These are phyloP conservation scores for Herpetospermum pedunculosum DNA, from an alignment of 306 rosid genomes.

Conservation along the genomic window DNA sequence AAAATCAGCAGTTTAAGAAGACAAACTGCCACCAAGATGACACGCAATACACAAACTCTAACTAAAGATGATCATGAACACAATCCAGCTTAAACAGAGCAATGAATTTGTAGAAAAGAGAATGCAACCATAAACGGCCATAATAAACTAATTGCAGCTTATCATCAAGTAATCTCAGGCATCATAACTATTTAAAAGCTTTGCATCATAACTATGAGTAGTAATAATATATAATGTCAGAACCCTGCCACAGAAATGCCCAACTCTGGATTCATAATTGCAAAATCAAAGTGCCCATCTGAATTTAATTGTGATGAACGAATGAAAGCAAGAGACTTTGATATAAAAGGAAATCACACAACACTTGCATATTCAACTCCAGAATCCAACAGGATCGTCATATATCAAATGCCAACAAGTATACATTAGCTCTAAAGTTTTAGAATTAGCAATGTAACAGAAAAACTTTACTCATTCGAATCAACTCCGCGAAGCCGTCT, in stretches of 20 bases:
- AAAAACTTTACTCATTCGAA: not conserved
- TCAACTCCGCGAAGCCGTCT: not conserved
- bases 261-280: not conserved
- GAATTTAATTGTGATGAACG: not conserved
- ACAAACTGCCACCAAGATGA: not conserved
- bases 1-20: not conserved
- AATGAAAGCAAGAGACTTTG: not conserved
- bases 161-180: not conserved
- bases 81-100: not conserved
- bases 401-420: not conserved
- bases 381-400: not conserved
- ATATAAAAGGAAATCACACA: not conserved
- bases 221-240: not conserved
- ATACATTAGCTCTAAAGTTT: not conserved
- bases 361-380: not conserved
- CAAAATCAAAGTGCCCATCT: not conserved
- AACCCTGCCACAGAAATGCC: not conserved
- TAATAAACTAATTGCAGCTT: not conserved
- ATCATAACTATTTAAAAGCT: not conserved
- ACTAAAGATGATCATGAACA: not conserved
- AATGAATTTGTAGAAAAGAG: not conserved
- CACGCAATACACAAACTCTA: not conserved
- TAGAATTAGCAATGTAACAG: not conserved
- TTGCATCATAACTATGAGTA: not conserved
- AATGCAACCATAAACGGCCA: not conserved